phyloP scores from a whole-genome alignment of 805 yeast genomes.

The Suhomyces canberraensis region DNA sequence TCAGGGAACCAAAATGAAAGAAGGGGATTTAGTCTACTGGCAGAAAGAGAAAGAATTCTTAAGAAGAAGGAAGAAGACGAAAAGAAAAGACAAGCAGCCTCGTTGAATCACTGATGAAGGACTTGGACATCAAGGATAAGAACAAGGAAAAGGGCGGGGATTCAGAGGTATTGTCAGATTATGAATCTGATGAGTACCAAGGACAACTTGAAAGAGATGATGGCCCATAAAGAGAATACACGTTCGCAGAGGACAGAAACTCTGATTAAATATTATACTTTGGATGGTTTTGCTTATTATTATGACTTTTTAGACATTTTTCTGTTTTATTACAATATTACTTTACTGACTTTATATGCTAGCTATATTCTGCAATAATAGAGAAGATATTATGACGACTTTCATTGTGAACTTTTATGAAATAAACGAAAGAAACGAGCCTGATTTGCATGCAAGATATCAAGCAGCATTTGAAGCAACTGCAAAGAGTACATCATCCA shows the following conservation, averaged over 20 bases:
- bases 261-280: too few relatives aligned
- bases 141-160: conserved; percentile 24
- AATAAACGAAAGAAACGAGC: conserved; percentile 45
- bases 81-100: conserved; percentile 65
- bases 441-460: conserved; percentile 62
- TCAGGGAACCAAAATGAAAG: too few relatives aligned
- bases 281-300: too few relatives aligned
- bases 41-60: conserved; percentile 79
- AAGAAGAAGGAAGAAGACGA: conserved; percentile 76
- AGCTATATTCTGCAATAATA: too few relatives aligned
- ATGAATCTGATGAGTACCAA: conserved; percentile 42
- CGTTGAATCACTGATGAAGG: conserved; percentile 77
- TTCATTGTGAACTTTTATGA: too few relatives aligned
- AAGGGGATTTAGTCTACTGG: too few relatives aligned
- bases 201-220: conserved; percentile 45
- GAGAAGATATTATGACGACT: too few relatives aligned
- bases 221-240: conserved; percentile 57
- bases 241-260: conserved; percentile 64
- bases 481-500: conserved; percentile 58
- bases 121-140: conserved; percentile 62
- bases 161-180: conserved; percentile 51
- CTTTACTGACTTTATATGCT: too few relatives aligned
- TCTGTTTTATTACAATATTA: too few relatives aligned
- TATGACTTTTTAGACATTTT: too few relatives aligned
- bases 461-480: conserved; percentile 66